Percentiles rank a stretch among this genome's conserved stretches.
phyloP scores from a whole-genome alignment of 129 eudicot species.

The Heracleum sosnowskyi region DNA sequence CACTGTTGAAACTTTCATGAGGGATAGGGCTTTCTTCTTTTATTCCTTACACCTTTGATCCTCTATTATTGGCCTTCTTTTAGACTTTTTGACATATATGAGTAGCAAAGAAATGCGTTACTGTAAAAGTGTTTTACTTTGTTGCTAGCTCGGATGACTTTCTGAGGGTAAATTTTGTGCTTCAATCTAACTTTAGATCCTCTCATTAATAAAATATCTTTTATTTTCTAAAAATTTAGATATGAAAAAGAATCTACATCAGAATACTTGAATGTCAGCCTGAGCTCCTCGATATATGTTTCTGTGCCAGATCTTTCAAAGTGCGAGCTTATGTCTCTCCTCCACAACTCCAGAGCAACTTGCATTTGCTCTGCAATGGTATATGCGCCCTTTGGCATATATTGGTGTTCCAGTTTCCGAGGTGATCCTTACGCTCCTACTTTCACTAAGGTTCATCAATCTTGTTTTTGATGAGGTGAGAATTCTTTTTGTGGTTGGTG shows the following conservation, averaged over 20 bases:
- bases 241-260: background rate
- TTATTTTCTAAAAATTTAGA: background rate
- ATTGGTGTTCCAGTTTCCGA: constrained; percentile 85
- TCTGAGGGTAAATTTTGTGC: background rate
- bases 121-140: background rate
- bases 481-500: constrained; percentile 6
- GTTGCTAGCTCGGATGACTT: background rate
- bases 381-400: constrained; percentile 57
- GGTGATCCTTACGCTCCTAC: constrained; percentile 77
- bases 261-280: background rate
- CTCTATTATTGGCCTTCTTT: background rate
- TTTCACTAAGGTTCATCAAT: constrained; percentile 76
- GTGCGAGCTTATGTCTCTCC: constrained; percentile 88
- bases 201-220: background rate
- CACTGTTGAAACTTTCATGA: background rate
- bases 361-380: constrained; percentile 84
- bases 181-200: background rate
- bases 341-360: constrained; percentile 89
- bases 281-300: background rate
- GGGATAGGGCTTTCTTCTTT: background rate
- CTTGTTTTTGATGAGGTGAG: constrained; percentile 94
- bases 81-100: background rate
- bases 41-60: background rate
- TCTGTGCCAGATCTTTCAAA: constrained; percentile 66
- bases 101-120: background rate